Evolutionary conservation across 805 yeast species (phyloP), one percentile per base, ranked within the genome.

Genomic region (Suhomyces vadensis): DNA sequence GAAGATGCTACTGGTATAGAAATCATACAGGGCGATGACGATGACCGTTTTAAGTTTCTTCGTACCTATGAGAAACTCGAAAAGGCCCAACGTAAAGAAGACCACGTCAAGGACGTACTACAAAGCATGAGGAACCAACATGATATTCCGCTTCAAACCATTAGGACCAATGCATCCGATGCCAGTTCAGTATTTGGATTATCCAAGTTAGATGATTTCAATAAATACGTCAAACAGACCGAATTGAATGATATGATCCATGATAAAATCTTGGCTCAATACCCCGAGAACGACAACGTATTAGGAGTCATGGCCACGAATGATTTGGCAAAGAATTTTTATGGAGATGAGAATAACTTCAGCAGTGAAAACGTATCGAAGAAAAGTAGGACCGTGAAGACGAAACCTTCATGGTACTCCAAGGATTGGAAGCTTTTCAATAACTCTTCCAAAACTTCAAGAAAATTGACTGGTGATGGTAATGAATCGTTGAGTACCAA

Each of bases 151-250:
- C 31, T 49, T 31, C 50, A 49, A 31, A 19, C 31, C 1, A 21
- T 49, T 26, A 41, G 26, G 11, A 41, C 44, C 13, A 19, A 24
- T 20, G 17, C 27, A 20, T 48, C 51, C 13, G 40, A 40, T 16
- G 17, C 42, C 8, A 31, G 39, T 16, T 65, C 71, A 0, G 53
- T 65, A 4, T 67, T 69, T 43, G 56, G 55, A 6, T 51, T 69
- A 13, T 57, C 69, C 1, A 42, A 54, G 5, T 49, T 70, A 14
- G 69, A 66, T 47, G 77, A 71, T 45, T 71, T 59, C 50, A 51
- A 49, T 33, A 57, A 52, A 33, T 71, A 62, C 44, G 57, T 67
- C 9, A 61, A 60, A 42, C 62, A 63, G 52, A 60, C 69, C 19
- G 66, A 64, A 38, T 43, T 70, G 23, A 63, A 69, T 45, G 69